Base-by-base conservation (phyloP, 2,329 filamentous ascomycete genomes). In the Colletotrichum filicis region DNA sequence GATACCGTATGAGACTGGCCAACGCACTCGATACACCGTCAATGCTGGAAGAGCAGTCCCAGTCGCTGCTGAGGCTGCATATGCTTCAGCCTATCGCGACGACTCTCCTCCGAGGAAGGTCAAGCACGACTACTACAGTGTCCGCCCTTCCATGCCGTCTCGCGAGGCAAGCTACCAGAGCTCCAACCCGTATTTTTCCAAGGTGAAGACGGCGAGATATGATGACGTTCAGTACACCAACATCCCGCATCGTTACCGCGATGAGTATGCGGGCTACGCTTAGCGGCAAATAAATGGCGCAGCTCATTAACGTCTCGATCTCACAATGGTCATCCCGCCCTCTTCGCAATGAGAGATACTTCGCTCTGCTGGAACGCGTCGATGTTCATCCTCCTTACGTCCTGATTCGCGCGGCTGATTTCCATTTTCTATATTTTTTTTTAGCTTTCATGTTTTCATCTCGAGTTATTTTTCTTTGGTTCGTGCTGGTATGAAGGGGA, bases 141-240 rank as follows among this genome's bases (percentile, higher is more conserved):
- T 76, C 2, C 79, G 77, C 30, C 81, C 82, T 22, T 30, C 78
- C 8, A 78, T 81, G 78, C 76, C 79, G 1, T 52, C 66, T 12
- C 81, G 80, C 56, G 81, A 83, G 6, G 3, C 66, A 14, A 78
- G 75, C 76, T 83, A 83, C 76, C 77, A 75, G 12, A 74, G 75
- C n/a, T 76, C 79, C 28, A 74, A 74, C 56, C 46, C 74, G 28
- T 65, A 69, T 22, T 76, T 77, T 46, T 61, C 68, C 71, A 84
- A 82, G 74, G 79, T 82, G 52, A 84, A 81, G 78, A 81, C 77
- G 9, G 79, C 81, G 5, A 82, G 79, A 75, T 8, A 74, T 14
- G 78, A 78, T 1, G 80, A 83, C 49, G 77, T 83, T n/a, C 75
- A 77, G 35, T 84, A 80, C 75, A 80, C 77, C 76, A 68, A 65